A percentile compares a stretch with the other conserved stretches of the same genome.
These are phyloP conservation scores for Fusarium nurragi DNA, from an alignment of 2,329 filamentous ascomycete species.

Conservation along the genomic window DNA sequence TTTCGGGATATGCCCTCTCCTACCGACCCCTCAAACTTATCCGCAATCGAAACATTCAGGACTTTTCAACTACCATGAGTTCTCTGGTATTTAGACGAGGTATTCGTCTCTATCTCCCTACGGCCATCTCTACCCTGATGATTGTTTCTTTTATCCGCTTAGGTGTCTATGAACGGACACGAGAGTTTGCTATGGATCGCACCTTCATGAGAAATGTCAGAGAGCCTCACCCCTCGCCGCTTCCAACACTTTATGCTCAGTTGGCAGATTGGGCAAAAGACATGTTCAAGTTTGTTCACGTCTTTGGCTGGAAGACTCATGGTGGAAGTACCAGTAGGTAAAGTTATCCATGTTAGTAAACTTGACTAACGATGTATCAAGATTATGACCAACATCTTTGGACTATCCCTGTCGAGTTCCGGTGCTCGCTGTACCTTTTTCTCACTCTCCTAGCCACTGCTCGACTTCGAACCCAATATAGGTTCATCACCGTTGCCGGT, in stretches of 20 bases:
- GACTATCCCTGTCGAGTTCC: slow-evolving; percentile 71
- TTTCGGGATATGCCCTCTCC: slow-evolving; percentile 69
- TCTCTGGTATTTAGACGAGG: slow-evolving; percentile 63
- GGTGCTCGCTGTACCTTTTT: slow-evolving; percentile 67
- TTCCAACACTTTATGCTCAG: slow-evolving; percentile 53
- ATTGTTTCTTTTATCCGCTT: slow-evolving; percentile 56
- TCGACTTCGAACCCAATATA: slow-evolving; percentile 53
- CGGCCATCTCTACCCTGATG: slow-evolving; percentile 60
- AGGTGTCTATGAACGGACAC: slow-evolving; percentile 60
- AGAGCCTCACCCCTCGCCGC: slow-evolving; percentile 57
- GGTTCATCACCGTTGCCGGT: slow-evolving; percentile 54
- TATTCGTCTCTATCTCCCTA: slow-evolving; percentile 62
- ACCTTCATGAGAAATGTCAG: slow-evolving; percentile 59
- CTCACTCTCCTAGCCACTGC: slow-evolving; percentile 61
- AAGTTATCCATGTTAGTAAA: not conserved
- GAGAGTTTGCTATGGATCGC: slow-evolving; percentile 56
- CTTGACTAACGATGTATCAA: slow-evolving; percentile 3
- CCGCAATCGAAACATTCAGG: slow-evolving; percentile 50
- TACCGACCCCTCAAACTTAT: slow-evolving; percentile 61
- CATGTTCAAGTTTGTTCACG: slow-evolving; percentile 61
- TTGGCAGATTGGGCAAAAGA: slow-evolving; percentile 57
- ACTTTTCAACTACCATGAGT: slow-evolving; percentile 57
- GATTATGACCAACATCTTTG: slow-evolving; percentile 68
- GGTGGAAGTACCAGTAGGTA: slow-evolving; percentile 57
- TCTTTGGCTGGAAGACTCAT: slow-evolving; percentile 61